Percentiles rank a stretch among this genome's conserved stretches.
Conservation (phyloP, 2,329 filamentous ascomycete genomes). For the Hymenotorrendiella dingleyae region DNA sequence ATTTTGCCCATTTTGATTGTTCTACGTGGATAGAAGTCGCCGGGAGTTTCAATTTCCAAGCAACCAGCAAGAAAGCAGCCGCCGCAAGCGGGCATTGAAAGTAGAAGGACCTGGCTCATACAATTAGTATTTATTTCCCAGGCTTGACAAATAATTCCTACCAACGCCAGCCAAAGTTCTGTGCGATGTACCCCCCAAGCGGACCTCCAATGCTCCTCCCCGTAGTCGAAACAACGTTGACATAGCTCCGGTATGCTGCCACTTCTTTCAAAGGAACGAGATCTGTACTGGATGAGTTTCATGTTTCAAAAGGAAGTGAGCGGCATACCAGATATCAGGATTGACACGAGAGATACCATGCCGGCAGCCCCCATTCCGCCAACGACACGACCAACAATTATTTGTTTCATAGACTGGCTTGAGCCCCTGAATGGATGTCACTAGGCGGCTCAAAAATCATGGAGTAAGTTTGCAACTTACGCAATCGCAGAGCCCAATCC, state of each 20-base stretch:
- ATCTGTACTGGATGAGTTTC: slow-evolving; percentile 31
- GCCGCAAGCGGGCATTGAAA: slow-evolving; percentile 48
- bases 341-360: slow-evolving; percentile 43
- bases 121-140: neutral
- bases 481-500: slow-evolving; percentile 35
- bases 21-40: neutral
- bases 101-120: slow-evolving; percentile 40
- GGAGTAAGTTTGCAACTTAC: slow-evolving; percentile 32
- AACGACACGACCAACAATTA: slow-evolving; percentile 46
- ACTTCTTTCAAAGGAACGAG: slow-evolving; percentile 47
- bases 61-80: slow-evolving; percentile 42
- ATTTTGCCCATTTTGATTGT: slow-evolving; percentile 19
- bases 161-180: slow-evolving; percentile 52
- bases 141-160: slow-evolving; percentile 19
- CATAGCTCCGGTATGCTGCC: slow-evolving; percentile 47
- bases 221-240: slow-evolving; percentile 46
- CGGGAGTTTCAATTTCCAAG: slow-evolving; percentile 23
- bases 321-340: slow-evolving; percentile 43
- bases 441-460: neutral
- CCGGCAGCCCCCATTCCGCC: slow-evolving; percentile 47
- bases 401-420: slow-evolving; percentile 41
- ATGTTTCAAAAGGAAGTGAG: neutral
- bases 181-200: slow-evolving; percentile 45
- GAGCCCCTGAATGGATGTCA: slow-evolving; percentile 36
- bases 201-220: slow-evolving; percentile 48